Evolutionary conservation across 139 green algal genomes (phyloP).

Genomic region (Chlorella sp.): DNA sequence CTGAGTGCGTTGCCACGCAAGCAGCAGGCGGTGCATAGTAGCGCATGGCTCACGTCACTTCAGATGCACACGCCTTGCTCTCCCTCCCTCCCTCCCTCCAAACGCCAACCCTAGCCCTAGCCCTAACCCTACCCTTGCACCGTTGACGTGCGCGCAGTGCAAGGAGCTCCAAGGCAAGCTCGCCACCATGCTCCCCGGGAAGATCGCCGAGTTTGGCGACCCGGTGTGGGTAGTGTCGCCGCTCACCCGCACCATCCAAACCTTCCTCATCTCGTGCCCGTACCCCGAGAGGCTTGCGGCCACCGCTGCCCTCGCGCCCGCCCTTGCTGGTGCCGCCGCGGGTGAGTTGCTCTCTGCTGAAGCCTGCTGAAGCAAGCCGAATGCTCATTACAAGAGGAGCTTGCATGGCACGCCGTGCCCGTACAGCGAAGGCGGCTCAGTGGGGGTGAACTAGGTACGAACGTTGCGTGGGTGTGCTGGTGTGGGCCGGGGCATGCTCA

Average conservation of each 20-base stretch:
- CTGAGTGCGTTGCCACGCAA: no score
- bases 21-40: no score
- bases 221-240: slow-evolving; percentile 27
- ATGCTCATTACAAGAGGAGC: not conserved
- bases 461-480: no score
- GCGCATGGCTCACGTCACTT: no score
- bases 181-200: slow-evolving; percentile 4
- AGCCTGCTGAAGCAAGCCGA: not conserved
- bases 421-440: not conserved
- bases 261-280: slow-evolving; percentile 18
- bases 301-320: not conserved
- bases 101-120: no score
- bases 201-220: slow-evolving; percentile 23
- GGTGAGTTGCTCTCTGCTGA: not conserved
- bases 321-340: not conserved
- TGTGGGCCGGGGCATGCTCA: no score
- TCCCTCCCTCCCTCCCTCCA: no score
- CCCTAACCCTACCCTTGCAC: no score
- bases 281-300: slow-evolving; percentile 10
- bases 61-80: no score
- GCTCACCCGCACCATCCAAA: slow-evolving; percentile 25
- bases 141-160: no score
- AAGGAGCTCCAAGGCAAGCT: slow-evolving; percentile 3
- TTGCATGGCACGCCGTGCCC: not conserved
- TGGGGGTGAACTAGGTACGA: not conserved